Evolutionary conservation across 768 basidiomycete species (phyloP).

Genomic region (Cystofilobasidium macerans): DNA sequence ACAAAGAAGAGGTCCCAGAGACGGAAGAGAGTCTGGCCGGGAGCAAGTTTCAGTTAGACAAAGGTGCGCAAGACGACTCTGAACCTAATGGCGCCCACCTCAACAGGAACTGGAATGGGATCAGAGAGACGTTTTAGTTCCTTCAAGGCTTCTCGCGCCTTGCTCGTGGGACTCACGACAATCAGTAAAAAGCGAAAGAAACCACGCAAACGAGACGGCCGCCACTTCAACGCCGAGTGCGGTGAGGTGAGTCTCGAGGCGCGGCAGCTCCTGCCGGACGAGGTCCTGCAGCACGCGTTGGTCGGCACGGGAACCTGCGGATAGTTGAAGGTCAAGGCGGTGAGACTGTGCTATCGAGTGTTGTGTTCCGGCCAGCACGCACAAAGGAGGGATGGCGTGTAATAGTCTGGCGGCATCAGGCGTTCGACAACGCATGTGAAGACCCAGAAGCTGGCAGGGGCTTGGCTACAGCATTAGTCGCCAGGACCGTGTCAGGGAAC

Average conservation of each 20-base stretch:
- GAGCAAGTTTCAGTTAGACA: background rate
- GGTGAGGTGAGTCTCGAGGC: constrained; percentile 61
- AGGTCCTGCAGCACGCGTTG: constrained; percentile 82
- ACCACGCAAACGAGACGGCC: constrained; percentile 98
- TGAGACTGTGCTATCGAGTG: background rate
- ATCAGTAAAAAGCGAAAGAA: constrained; percentile 88
- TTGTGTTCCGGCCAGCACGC: background rate
- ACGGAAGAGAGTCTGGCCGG: constrained; percentile 68
- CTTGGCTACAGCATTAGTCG: background rate
- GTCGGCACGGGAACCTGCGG: constrained; percentile 64
- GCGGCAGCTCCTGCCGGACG: constrained; percentile 60
- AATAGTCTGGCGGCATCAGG: constrained; percentile 67
- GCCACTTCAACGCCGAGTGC: constrained; percentile 78
- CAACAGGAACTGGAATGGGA: constrained; percentile 54
- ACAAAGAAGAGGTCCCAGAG: constrained; percentile 84
- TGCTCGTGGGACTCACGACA: constrained; percentile 41
- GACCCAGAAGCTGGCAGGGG: constrained; percentile 18
- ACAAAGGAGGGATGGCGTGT: constrained; percentile 79
- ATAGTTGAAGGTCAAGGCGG: background rate
- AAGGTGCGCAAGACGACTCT: constrained; percentile 29
- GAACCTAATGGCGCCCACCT: no score
- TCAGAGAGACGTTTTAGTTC: background rate
- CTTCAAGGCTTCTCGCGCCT: background rate
- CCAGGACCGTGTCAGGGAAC: background rate
- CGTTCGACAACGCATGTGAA: constrained; percentile 24